A percentile compares a stretch with the other conserved stretches of the same genome.
These are phyloP conservation scores for Whalleya microplaca DNA, from an alignment of 2,329 filamentous ascomycete species.

Conservation along the genomic window DNA sequence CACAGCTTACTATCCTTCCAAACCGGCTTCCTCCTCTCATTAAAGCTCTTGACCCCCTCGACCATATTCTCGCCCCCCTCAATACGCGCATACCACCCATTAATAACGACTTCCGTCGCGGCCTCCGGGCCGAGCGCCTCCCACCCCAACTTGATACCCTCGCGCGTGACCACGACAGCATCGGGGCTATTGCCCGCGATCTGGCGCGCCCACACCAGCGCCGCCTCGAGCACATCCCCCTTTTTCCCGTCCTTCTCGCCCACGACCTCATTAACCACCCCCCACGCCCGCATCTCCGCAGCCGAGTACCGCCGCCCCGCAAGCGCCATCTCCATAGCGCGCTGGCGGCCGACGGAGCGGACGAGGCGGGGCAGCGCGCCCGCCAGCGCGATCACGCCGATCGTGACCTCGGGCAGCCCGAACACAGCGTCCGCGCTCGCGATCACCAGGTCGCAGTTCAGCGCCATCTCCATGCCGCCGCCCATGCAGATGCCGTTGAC, in stretches of 20 bases:
- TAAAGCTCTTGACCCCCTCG: conserved; percentile 75
- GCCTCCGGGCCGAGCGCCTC: conserved; percentile 68
- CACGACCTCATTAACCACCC: conserved; percentile 71
- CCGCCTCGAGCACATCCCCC: conserved; percentile 54
- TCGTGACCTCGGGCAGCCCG: conserved; percentile 70
- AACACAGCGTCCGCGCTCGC: conserved; percentile 64
- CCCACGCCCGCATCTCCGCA: conserved; percentile 64
- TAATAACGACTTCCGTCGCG: conserved; percentile 60
- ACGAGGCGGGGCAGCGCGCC: conserved; percentile 71
- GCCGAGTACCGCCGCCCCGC: conserved; percentile 64
- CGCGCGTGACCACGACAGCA: conserved; percentile 72
- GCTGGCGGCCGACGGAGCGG: conserved; percentile 67
- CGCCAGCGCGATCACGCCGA: conserved; percentile 72
- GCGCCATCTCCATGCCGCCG: conserved; percentile 76
- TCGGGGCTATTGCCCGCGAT: conserved; percentile 74
- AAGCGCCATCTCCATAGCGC: conserved; percentile 73
- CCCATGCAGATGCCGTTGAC: conserved; percentile 77
- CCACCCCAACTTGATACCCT: conserved; percentile 74
- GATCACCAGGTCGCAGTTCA: conserved; percentile 74
- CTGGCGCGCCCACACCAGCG: conserved; percentile 62
- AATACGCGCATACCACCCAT: conserved; percentile 62
- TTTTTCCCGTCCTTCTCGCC: conserved; percentile 35
- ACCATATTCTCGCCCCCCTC: conserved; percentile 72
- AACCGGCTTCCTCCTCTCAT: conserved; percentile 71
- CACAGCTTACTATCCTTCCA: conserved; percentile 69